Base-by-base conservation (phyloP, 768 basidiomycete species). In the Auricularia sp. region DNA sequence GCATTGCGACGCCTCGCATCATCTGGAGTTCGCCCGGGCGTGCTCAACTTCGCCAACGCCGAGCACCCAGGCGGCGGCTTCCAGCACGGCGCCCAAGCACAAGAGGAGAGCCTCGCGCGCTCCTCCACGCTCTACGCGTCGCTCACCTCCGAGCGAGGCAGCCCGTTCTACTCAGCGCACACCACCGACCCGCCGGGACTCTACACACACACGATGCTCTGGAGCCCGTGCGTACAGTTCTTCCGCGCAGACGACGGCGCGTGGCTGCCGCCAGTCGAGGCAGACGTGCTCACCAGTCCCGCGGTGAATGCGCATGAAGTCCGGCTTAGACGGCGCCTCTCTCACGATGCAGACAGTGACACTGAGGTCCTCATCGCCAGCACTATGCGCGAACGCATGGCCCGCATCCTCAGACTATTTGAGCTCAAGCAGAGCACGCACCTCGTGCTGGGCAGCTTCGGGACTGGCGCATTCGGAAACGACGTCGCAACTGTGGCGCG, bases 1-100 rank as follows among this genome's bases (percentile, higher is more conserved):
- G 97, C 94, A 0, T 83, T 99, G 47, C 98, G 98, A 74, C 82
- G 96, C 58, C 96, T 98, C 70, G 94, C 97, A 16, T 96, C 96
- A 6, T 81, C 81, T 2, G 81, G 91, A n/a, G 78, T 86, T 1
- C 94, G 98, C 70, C 96, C 89, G 11, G 88, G 87, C 21, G 74
- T 91, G 16, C 81, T 91, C 35, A 91, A 86, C 71, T 91, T 91
- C 69, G 89, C 89, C 1, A 87, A 86, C 0, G 88, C 90, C 3
- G 87, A 81, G 61, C 83, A 84, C 43, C 86, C 87, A 1, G 89
- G 90, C 1, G 89, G 90, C 3, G 90, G 90, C 5, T 91, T 92
- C 73, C 79, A 82, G 65, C 79, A 73, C 64, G 90, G 90, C 16
- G 83, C 87, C 0, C 83, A 85, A 65, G 90, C 90, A 1, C 90